phyloP scores from a whole-genome alignment of 495 filamentous ascomycete genomes.

The Zalerion maritima region DNA sequence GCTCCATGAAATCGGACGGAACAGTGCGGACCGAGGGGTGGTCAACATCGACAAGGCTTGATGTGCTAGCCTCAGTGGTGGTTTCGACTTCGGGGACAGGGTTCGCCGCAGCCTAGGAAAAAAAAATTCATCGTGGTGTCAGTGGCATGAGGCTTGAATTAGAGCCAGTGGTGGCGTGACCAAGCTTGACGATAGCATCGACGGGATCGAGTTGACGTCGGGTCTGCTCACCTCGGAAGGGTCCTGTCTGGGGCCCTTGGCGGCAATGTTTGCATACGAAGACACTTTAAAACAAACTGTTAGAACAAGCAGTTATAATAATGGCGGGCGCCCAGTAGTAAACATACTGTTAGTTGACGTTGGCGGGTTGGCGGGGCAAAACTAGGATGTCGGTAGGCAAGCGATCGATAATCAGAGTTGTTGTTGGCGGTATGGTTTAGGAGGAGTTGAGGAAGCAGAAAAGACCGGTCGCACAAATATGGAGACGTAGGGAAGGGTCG shows the following conservation, averaged over 20 bases:
- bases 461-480: too few relatives aligned
- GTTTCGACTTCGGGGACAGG: constrained; percentile 47
- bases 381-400: too few relatives aligned
- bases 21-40: constrained; percentile 54
- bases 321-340: too few relatives aligned
- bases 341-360: too few relatives aligned
- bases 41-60: constrained; percentile 66
- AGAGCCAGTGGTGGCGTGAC: neutral
- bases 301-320: too few relatives aligned
- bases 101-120: constrained; percentile 41
- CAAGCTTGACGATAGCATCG: neutral
- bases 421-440: too few relatives aligned
- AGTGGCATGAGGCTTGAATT: neutral
- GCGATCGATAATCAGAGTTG: too few relatives aligned
- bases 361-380: too few relatives aligned
- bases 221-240: constrained; percentile 46
- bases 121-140: constrained; percentile 4
- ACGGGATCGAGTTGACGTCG: neutral
- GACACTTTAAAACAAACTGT: too few relatives aligned
- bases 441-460: too few relatives aligned
- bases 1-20: constrained; percentile 47
- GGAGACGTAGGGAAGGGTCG: too few relatives aligned
- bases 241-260: constrained; percentile 57
- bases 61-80: constrained; percentile 38
- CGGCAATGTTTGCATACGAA: constrained; percentile 65